Base-by-base conservation (phyloP, 345 rosid species). In the Draba incana region DNA sequence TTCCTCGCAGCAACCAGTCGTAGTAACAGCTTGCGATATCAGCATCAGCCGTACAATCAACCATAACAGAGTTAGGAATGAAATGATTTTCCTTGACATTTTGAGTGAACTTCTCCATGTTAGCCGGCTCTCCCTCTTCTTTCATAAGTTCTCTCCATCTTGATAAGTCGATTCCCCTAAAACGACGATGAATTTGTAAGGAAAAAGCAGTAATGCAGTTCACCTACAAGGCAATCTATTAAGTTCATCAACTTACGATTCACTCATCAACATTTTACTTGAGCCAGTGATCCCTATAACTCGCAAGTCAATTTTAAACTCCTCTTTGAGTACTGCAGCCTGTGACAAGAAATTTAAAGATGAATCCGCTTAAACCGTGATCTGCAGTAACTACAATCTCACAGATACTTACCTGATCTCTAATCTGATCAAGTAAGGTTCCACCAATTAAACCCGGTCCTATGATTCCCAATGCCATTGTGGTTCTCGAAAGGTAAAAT, bases 391-490 rank as follows among this genome's bases (percentile, higher is more conserved):
- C n/a, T 15, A 59, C 16, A 30, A 30, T 45, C 69, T 28, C 57
- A 14, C 43, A 46, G 6, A 57, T 64, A 31, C n/a, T 56, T 43
- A 93, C 99, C 94, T 94, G 99, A 83, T 91, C 95, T 74, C 80
- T 84, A 45, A 90, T 86, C 80, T 91, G 99, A 76, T 88, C 95
- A 27, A 94, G 97, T 68, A 94, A 84, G 37, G 97, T 83, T 62
- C 80, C 85, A 75, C 99, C 97, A 58, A 94, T 91, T 82, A 94
- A 78, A 24, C 99, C 99, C 13, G 97, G 97, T 66, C 96, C 97
- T 75, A 94, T 69, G 64, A 94, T 94, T 39, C 96, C 97, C 92
- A 91, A 73, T 6, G 96, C 96, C 76, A 91, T 76, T 2, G 95
- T 91, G 55, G 97, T 94, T 77, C 92, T 82, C 7, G 99, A 85